These are phyloP conservation scores for Coemansia reversa DNA, from an alignment of 192 early-diverging fungal genomes.

Conservation along the genomic window DNA sequence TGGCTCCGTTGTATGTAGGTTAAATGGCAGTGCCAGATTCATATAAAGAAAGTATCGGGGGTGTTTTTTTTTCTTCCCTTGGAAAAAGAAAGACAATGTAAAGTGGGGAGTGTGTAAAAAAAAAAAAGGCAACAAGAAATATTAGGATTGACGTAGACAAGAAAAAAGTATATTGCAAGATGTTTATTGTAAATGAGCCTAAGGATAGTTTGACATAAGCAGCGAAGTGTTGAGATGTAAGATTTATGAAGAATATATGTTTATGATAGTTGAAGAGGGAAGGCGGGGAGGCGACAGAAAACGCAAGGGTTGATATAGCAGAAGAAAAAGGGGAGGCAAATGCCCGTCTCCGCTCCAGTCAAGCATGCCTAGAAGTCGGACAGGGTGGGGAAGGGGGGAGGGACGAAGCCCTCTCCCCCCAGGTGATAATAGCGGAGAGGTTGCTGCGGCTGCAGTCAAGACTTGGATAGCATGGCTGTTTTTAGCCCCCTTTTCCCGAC, in stretches of 20 bases:
- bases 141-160: conserved; percentile 2
- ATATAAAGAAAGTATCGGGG: no score
- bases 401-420: background rate
- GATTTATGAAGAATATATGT: background rate
- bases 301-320: background rate
- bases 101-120: no score
- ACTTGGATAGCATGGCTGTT: background rate
- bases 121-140: conserved; percentile 2
- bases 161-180: background rate
- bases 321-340: background rate
- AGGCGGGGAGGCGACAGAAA: background rate
- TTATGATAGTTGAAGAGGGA: background rate
- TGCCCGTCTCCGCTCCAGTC: background rate
- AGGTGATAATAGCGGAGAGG: no score
- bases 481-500: background rate
- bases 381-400: background rate
- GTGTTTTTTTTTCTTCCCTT: background rate
- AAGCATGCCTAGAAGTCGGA: background rate
- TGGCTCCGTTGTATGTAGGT: background rate
- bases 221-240: background rate
- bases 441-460: background rate
- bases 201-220: background rate
- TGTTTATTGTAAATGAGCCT: background rate
- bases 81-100: conserved; percentile 4
- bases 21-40: background rate